Percentiles rank a stretch among this genome's conserved stretches.
Conservation (phyloP, 805 yeast species). For the Hanseniaspora lindneri region DNA sequence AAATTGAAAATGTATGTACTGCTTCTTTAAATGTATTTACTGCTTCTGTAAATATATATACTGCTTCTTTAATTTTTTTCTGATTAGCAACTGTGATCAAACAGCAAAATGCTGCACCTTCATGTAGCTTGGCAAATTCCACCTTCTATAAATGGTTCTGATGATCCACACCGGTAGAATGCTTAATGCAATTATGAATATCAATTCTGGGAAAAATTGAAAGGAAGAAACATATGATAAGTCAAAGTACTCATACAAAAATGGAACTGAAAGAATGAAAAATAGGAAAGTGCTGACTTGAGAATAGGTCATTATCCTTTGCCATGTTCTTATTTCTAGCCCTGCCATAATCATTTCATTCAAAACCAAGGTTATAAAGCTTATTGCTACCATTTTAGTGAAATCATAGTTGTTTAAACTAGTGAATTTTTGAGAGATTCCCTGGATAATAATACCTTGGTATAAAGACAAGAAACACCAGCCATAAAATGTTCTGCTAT, state of each 20-base stretch:
- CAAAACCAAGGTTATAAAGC: slow-evolving; percentile 65
- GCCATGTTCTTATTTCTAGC: slow-evolving; percentile 87
- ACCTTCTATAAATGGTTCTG: slow-evolving; percentile 56
- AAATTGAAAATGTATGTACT: too few relatives aligned
- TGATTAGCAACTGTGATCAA: slow-evolving; percentile 25
- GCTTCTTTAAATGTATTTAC: too few relatives aligned
- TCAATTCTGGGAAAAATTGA: slow-evolving; percentile 56
- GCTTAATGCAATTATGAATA: slow-evolving; percentile 53
- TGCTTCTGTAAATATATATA: neutral
- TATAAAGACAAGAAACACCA: slow-evolving; percentile 86
- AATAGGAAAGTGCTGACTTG: slow-evolving; percentile 57
- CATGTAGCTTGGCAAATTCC: slow-evolving; percentile 92
- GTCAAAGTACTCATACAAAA: slow-evolving; percentile 78
- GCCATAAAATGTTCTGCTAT: slow-evolving; percentile 75
- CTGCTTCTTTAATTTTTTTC: too few relatives aligned
- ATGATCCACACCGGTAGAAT: slow-evolving; percentile 83
- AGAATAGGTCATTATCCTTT: slow-evolving; percentile 56
- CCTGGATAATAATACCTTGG: slow-evolving; percentile 80
- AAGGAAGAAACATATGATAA: slow-evolving; percentile 47
- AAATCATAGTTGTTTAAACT: slow-evolving; percentile 47
- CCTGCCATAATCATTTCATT: slow-evolving; percentile 93
- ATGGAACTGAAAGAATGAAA: slow-evolving; percentile 68
- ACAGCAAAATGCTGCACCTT: slow-evolving; percentile 66
- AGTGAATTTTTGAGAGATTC: slow-evolving; percentile 64
- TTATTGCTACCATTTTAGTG: slow-evolving; percentile 68